Evolutionary conservation across 805 yeast species (phyloP).

Genomic region (Sugiyamaella lignohabitans): DNA sequence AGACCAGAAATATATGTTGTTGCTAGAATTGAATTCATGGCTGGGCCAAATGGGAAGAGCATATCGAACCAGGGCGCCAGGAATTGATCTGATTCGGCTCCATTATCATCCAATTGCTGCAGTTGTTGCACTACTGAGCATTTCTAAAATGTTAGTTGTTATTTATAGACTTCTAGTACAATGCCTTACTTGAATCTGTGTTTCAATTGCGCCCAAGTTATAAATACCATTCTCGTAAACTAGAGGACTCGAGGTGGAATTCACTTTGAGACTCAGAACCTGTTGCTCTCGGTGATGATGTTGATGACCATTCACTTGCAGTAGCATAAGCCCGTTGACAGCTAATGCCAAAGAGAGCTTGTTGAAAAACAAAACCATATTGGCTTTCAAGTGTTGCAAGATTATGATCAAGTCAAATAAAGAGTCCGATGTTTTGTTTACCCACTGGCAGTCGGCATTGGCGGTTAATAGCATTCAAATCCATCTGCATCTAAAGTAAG

Average conservation of each 20-base stretch:
- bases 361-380: too few species aligned
- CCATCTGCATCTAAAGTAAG: too few species aligned
- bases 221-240: conserved; percentile 39
- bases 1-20: conserved; percentile 59
- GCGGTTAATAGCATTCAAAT: too few species aligned
- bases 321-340: too few species aligned
- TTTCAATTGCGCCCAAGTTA: conserved; percentile 34
- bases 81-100: conserved; percentile 23
- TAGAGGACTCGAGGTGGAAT: conserved; percentile 14
- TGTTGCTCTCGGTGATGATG: background rate
- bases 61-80: conserved; percentile 38
- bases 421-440: too few species aligned
- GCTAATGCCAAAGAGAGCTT: too few species aligned
- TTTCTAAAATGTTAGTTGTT: conserved; percentile 33
- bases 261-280: background rate
- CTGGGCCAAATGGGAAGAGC: conserved; percentile 42
- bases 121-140: conserved; percentile 33
- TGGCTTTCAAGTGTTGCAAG: too few species aligned
- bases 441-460: too few species aligned
- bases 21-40: conserved; percentile 56
- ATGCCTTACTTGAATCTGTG: conserved; percentile 1
- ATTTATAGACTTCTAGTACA: background rate
- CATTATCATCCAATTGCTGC: conserved; percentile 17
- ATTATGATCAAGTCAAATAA: too few species aligned
- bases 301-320: background rate